Conservation (phyloP, 495 filamentous ascomycete genomes). For the Talaromyces stipitatus region DNA sequence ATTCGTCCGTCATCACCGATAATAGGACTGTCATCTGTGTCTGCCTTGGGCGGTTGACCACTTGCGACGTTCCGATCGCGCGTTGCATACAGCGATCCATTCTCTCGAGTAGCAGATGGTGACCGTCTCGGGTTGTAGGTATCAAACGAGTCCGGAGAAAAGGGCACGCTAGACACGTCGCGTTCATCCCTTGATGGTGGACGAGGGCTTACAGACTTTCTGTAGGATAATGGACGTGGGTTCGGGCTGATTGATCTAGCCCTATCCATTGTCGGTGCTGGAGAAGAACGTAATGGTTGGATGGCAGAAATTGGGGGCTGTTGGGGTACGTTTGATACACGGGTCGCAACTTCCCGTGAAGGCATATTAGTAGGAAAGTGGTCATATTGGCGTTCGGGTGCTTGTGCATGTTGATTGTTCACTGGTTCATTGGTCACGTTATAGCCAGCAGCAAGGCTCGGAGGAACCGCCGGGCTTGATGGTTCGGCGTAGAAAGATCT, state of each 20-base stretch:
- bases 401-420: background rate
- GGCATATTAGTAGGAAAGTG: background rate
- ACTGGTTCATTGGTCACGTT: constrained; percentile 39
- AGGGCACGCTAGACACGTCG: constrained; percentile 60
- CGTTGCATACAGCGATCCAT: constrained; percentile 32
- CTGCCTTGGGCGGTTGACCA: constrained; percentile 25
- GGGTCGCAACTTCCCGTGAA: background rate
- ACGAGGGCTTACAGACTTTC: constrained; percentile 73
- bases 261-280: constrained; percentile 19
- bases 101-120: constrained; percentile 20
- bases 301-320: constrained; percentile 22
- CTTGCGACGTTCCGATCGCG: constrained; percentile 34
- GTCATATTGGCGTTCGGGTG: constrained; percentile 14
- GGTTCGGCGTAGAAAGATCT: constrained; percentile 24
- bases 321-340: constrained; percentile 4
- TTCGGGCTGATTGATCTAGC: constrained; percentile 51
- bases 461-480: constrained; percentile 44
- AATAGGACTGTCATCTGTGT: constrained; percentile 44
- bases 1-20: constrained; percentile 78
- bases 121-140: constrained; percentile 35
- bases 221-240: constrained; percentile 47
- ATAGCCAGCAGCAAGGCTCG: constrained; percentile 64
- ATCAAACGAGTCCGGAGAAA: constrained; percentile 76
- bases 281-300: constrained; percentile 33
- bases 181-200: constrained; percentile 49